Percentiles rank a stretch among this genome's conserved stretches.
Conservation (phyloP, 495 filamentous ascomycete genomes). For the Coniosporium apollinis region DNA sequence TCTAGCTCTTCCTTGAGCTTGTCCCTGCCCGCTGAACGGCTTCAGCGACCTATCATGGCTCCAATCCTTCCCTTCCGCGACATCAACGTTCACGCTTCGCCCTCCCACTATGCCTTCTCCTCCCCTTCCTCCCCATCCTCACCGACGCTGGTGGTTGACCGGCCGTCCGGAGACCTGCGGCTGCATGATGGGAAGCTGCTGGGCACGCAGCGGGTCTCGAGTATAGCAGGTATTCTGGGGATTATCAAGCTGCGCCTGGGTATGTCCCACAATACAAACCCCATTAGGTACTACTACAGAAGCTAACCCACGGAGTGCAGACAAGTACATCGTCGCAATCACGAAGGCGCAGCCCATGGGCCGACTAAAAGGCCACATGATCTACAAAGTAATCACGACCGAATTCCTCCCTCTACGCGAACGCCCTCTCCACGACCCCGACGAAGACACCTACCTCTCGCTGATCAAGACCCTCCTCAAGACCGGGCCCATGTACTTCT, state of each 20-base stretch:
- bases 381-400: conserved; percentile 80
- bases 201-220: conserved; percentile 68
- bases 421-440: conserved; percentile 71
- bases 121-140: conserved; percentile 85
- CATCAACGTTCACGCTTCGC: conserved; percentile 84
- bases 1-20: too few species aligned
- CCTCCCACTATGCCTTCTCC: conserved; percentile 87
- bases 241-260: conserved; percentile 81
- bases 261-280: conserved; percentile 24
- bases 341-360: conserved; percentile 88
- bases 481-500: conserved; percentile 88
- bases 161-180: conserved; percentile 82
- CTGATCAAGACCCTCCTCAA: conserved; percentile 65
- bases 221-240: conserved; percentile 85
- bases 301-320: conserved; percentile 28
- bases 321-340: conserved; percentile 94
- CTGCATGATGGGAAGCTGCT: conserved; percentile 62
- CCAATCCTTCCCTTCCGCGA: conserved; percentile 70
- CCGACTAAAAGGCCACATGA: conserved; percentile 75
- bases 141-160: conserved; percentile 71
- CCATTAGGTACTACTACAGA: background rate
- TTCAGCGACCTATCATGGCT: too few species aligned
- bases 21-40: too few species aligned
- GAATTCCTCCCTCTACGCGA: conserved; percentile 92
- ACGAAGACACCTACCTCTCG: conserved; percentile 79